Percentiles rank a stretch among this genome's conserved stretches.
Conservation (phyloP, 1,139 yeast genomes). For the Yamadazyma dendronema region DNA sequence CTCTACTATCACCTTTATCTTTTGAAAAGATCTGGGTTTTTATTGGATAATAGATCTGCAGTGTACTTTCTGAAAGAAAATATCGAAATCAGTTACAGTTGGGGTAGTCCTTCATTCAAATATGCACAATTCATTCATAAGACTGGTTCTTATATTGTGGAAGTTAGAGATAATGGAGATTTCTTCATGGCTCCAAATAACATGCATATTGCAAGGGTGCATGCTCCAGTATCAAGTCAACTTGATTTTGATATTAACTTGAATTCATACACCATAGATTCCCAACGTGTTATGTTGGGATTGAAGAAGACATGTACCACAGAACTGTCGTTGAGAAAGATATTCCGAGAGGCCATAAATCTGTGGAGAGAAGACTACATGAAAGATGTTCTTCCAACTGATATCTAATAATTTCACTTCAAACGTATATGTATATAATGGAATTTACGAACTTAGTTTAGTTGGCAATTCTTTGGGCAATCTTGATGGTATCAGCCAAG, state of each 20-base stretch:
- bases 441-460: conserved; percentile 14
- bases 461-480: conserved; percentile 76
- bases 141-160: conserved; percentile 88
- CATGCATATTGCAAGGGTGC: conserved; percentile 65
- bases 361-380: conserved; percentile 40
- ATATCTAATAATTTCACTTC: conserved; percentile 9
- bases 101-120: conserved; percentile 86
- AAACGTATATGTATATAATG: conserved; percentile 2
- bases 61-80: conserved; percentile 51
- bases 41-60: conserved; percentile 80
- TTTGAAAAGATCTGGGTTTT: conserved; percentile 67
- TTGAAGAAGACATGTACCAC: conserved; percentile 65
- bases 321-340: conserved; percentile 40
- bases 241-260: conserved; percentile 17
- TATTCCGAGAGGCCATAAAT: conserved; percentile 60
- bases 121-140: conserved; percentile 87
- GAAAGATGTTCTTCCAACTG: conserved; percentile 18
- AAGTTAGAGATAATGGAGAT: conserved; percentile 77
- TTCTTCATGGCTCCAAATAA: conserved; percentile 81
- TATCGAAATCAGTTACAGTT: conserved; percentile 69
- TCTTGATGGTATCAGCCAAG: conserved; percentile 85
- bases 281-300: conserved; percentile 70
- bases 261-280: conserved; percentile 46
- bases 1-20: conserved; percentile 65
- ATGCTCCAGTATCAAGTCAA: conserved; percentile 23